Conservation (phyloP, 2,329 filamentous ascomycete species). For the Cladophialophora chaetospira region DNA sequence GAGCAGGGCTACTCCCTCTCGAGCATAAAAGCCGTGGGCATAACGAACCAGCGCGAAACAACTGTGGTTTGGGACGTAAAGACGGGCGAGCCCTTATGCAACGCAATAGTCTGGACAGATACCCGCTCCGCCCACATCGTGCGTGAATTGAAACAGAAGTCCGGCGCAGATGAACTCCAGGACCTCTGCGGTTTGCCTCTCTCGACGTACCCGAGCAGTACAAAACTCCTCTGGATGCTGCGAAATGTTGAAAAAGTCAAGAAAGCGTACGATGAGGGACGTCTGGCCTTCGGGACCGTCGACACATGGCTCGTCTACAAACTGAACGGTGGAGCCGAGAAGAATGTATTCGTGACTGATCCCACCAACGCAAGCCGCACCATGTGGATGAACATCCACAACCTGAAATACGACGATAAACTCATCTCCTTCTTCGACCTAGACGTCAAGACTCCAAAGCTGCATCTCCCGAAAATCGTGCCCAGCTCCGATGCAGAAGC, state of each 20-base stretch:
- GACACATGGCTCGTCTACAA: slow-evolving; percentile 79
- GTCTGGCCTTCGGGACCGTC: slow-evolving; percentile 74
- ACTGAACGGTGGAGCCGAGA: slow-evolving; percentile 61
- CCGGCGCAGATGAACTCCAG: slow-evolving; percentile 63
- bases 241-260: slow-evolving; percentile 65
- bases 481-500: slow-evolving; percentile 68
- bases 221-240: slow-evolving; percentile 75
- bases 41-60: slow-evolving; percentile 82
- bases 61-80: slow-evolving; percentile 73
- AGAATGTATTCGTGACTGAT: slow-evolving; percentile 71
- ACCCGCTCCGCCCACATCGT: slow-evolving; percentile 72
- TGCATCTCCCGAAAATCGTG: slow-evolving; percentile 72
- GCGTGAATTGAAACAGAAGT: slow-evolving; percentile 65
- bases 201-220: slow-evolving; percentile 76
- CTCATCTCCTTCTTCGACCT: slow-evolving; percentile 73
- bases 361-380: slow-evolving; percentile 76
- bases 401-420: slow-evolving; percentile 69
- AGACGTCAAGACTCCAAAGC: slow-evolving; percentile 57
- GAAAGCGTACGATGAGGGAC: slow-evolving; percentile 67
- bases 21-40: slow-evolving; percentile 69
- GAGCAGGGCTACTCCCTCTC: slow-evolving; percentile 62
- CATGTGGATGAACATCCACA: slow-evolving; percentile 82
- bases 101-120: slow-evolving; percentile 80
- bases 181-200: slow-evolving; percentile 71
- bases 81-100: slow-evolving; percentile 72